Evolutionary conservation across 2,329 filamentous ascomycete species (phyloP), one percentile per base, ranked within the genome.

Genomic region (Clonostachys rhizophaga): DNA sequence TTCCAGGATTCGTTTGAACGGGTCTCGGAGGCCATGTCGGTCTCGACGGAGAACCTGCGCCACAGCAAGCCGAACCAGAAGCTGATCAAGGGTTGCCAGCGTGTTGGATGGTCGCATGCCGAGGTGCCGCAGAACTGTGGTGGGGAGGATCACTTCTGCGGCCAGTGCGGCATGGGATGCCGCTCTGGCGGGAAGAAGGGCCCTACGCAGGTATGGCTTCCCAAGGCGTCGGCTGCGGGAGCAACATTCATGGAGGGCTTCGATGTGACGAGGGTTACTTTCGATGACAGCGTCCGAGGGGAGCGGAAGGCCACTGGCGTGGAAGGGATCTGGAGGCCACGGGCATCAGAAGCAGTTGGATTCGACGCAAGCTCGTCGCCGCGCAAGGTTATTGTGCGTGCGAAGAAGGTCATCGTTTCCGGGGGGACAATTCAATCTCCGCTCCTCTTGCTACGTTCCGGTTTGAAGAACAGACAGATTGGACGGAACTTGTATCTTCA

Each of bases 171-270:
- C 14, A 51, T 78, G 37, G 77, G 77, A 3, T 81, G 77, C 53
- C 76, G 78, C n/a, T 76, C 77, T 2, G 79, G 75, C 40, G 79
- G 81, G 49, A 94, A 95, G 67, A 83, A 87, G 61, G 87, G 89
- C 0, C 85, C 89, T 0, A 78, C 78, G 0, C 81, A 87, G 20
- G 81, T 80, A 2, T 94, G 81, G 70, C 69, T 95, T 11, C 86
- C 86, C 0, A 87, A 89, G 57, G 88, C 89, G 2, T 82, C 82
- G 2, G 74, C 74, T 41, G 79, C 83, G 3, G 89, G 89, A 1
- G 86, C 88, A 1, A 72, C 74, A 44, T 92, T 92, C 58, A 76
- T 91, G 36, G 87, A 94, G 68, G 88, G 88, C 0, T 87, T 89
- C 55, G 66, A 81, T 13, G 84, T 81, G 1, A 75, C 86, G 12